phyloP scores from a whole-genome alignment of 768 basidiomycete species.

The Antrodiella citrinella region DNA sequence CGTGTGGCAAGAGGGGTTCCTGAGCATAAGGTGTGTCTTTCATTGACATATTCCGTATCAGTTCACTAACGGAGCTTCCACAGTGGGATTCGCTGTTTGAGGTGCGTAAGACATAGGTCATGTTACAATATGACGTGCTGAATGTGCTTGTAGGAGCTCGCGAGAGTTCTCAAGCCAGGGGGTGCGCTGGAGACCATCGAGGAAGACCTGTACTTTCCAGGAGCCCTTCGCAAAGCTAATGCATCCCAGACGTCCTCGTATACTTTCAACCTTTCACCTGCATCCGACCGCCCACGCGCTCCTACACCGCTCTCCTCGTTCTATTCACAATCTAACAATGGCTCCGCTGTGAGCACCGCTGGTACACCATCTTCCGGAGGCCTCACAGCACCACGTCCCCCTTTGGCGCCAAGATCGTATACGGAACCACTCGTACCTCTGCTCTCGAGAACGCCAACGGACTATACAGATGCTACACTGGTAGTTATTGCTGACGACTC shows the following conservation, averaged over 20 bases:
- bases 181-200: slow-evolving; percentile 72
- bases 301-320: neutral
- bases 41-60: too few relatives aligned
- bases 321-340: neutral
- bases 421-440: neutral
- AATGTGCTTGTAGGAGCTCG: slow-evolving; percentile 38
- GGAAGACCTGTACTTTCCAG: slow-evolving; percentile 70
- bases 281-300: neutral
- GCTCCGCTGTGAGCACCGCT: too few relatives aligned
- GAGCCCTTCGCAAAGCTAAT: slow-evolving; percentile 24
- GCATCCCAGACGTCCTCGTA: neutral
- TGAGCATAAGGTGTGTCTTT: slow-evolving; percentile 58
- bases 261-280: neutral
- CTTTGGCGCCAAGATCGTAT: neutral
- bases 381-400: neutral
- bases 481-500: neutral
- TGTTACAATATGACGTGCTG: too few relatives aligned
- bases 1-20: slow-evolving; percentile 69
- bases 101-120: slow-evolving; percentile 14
- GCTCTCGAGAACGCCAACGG: neutral
- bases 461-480: neutral
- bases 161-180: slow-evolving; percentile 65
- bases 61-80: too few relatives aligned
- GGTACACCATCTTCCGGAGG: too few relatives aligned
- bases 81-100: slow-evolving; percentile 67